phyloP scores from a whole-genome alignment of 805 yeast genomes.

The Metschnikowia reukaufii region DNA sequence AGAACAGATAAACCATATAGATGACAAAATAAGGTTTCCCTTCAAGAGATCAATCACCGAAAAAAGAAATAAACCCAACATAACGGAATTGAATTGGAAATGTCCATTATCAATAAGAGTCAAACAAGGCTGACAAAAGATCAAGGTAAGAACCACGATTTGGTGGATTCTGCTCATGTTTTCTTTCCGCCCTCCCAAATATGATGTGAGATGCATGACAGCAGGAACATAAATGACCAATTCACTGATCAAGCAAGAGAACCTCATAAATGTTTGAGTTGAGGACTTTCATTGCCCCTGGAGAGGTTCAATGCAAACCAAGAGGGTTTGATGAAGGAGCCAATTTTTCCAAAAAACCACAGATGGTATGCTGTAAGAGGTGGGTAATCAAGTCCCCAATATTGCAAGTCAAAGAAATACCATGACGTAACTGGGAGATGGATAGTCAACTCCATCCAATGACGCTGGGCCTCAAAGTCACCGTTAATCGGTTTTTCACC shows the following conservation, averaged over 20 bases:
- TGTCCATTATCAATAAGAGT: constrained; percentile 94
- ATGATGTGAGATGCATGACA: constrained; percentile 64
- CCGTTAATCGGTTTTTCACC: constrained; percentile 79
- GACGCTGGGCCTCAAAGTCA: constrained; percentile 97
- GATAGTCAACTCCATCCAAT: constrained; percentile 92
- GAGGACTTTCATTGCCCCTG: constrained; percentile 69
- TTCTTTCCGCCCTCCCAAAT: constrained; percentile 58
- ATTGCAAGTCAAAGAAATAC: constrained; percentile 86
- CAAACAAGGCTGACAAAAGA: constrained; percentile 82
- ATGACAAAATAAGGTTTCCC: constrained; percentile 64
- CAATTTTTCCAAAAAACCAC: constrained; percentile 73
- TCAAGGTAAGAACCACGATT: constrained; percentile 70
- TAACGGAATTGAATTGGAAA: constrained; percentile 91
- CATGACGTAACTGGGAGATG: constrained; percentile 72
- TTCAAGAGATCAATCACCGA: constrained; percentile 65
- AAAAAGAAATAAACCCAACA: constrained; percentile 81
- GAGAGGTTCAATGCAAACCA: constrained; percentile 81
- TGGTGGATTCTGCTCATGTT: constrained; percentile 69
- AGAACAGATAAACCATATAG: constrained; percentile 74
- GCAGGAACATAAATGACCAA: constrained; percentile 75
- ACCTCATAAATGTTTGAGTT: constrained; percentile 83
- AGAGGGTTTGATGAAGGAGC: constrained; percentile 54
- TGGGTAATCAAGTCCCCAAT: constrained; percentile 98
- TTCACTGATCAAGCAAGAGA: constrained; percentile 76
- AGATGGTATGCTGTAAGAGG: constrained; percentile 95